Conservation (phyloP, 2,329 filamentous ascomycete genomes). For the Fusarium sublunatum region DNA sequence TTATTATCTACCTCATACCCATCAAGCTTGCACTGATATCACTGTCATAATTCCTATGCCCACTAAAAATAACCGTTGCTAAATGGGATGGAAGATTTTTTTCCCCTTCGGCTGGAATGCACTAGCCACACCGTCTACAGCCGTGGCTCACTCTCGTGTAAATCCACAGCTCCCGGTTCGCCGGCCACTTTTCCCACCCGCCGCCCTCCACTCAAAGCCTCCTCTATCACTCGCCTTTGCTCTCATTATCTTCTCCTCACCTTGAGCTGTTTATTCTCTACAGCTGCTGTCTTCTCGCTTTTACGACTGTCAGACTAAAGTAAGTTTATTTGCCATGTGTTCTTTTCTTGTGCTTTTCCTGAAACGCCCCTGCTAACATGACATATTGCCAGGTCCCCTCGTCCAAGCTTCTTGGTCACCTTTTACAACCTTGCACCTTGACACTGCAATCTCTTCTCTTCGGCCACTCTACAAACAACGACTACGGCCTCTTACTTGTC, state of each 20-base stretch:
- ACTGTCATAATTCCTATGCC: not conserved
- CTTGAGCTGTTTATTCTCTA: not conserved
- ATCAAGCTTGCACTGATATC: not conserved
- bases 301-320: not conserved
- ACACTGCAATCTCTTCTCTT: conserved; percentile 6
- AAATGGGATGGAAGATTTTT: conserved; percentile 9
- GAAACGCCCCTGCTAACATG: conserved; percentile 25
- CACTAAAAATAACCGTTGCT: not conserved
- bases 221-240: conserved; percentile 35
- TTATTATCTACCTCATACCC: not conserved
- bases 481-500: not conserved
- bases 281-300: not conserved
- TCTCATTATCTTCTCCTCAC: conserved; percentile 16
- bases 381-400: conserved; percentile 28
- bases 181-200: conserved; percentile 40
- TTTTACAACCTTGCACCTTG: conserved; percentile 16
- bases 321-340: not conserved
- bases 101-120: not conserved
- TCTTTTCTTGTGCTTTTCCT: not conserved
- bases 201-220: conserved; percentile 36
- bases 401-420: conserved; percentile 37
- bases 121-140: conserved; percentile 18
- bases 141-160: conserved; percentile 29
- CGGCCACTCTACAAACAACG: not conserved
- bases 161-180: conserved; percentile 42